Evolutionary conservation across 2,329 filamentous ascomycete species (phyloP).

Genomic region (Hypoxylon sp.): DNA sequence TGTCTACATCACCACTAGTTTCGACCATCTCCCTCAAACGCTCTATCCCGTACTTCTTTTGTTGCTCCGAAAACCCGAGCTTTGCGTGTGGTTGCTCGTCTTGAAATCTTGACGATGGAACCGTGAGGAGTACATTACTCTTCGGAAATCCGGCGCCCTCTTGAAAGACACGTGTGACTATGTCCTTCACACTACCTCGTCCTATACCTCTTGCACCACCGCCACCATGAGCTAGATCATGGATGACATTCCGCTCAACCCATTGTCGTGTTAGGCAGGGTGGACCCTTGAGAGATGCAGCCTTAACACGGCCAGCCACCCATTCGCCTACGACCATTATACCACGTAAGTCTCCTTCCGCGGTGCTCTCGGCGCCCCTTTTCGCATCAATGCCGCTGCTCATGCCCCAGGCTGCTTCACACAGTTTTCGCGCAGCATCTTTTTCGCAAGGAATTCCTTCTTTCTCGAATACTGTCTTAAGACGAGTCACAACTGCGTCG

Average conservation of each 20-base stretch:
- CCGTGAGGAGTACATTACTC: conserved; percentile 60
- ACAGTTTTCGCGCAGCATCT: conserved; percentile 88
- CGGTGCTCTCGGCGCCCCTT: conserved; percentile 76
- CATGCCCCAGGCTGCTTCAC: conserved; percentile 87
- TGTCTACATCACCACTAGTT: conserved; percentile 82
- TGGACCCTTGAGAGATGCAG: conserved; percentile 60
- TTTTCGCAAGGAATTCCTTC: conserved; percentile 91
- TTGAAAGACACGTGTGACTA: conserved; percentile 83
- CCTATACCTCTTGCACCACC: conserved; percentile 80
- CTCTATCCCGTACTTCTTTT: conserved; percentile 80
- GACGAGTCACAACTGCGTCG: conserved; percentile 84
- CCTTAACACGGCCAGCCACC: conserved; percentile 80
- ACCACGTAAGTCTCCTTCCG: conserved; percentile 81
- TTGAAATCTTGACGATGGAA: conserved; percentile 61
- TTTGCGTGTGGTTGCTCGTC: conserved; percentile 71
- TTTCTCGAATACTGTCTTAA: conserved; percentile 88
- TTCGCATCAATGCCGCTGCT: conserved; percentile 78
- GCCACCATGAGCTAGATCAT: conserved; percentile 78
- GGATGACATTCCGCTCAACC: conserved; percentile 80
- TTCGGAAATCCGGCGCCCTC: conserved; percentile 84
- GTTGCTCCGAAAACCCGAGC: conserved; percentile 79
- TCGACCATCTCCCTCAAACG: conserved; percentile 83
- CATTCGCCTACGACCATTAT: conserved; percentile 91
- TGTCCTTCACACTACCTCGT: conserved; percentile 79
- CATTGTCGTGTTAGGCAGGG: conserved; percentile 78